Evolutionary conservation across 805 yeast genomes (phyloP).

Genomic region (Kluyveromyces aestuarii): DNA sequence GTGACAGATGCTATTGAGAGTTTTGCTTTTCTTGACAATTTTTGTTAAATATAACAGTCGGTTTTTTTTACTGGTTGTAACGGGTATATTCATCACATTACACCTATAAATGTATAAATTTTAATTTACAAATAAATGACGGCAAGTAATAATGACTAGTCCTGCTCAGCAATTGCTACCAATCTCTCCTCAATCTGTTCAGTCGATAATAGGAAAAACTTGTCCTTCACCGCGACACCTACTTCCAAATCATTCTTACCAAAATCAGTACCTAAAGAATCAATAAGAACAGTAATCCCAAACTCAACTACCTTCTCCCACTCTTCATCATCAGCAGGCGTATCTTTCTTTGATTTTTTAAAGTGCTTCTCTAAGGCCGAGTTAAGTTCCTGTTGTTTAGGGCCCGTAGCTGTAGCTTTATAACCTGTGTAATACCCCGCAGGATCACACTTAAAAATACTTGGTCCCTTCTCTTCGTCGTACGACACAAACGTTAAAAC

Average conservation of each 20-base stretch:
- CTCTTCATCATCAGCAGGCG: constrained; percentile 43
- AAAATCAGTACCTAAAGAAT: constrained; percentile 85
- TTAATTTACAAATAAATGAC: background rate
- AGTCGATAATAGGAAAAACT: constrained; percentile 62
- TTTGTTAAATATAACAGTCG: too few relatives aligned
- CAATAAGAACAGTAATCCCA: constrained; percentile 78
- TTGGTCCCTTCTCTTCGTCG: constrained; percentile 87
- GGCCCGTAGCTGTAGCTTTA: constrained; percentile 91
- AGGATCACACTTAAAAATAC: constrained; percentile 88
- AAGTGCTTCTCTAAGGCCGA: constrained; percentile 84
- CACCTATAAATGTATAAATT: constrained; percentile 5
- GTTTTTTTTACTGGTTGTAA: background rate
- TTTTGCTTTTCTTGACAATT: too few relatives aligned
- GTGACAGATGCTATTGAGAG: background rate
- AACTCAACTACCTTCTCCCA: constrained; percentile 87
- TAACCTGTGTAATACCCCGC: constrained; percentile 93
- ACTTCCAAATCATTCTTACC: constrained; percentile 89
- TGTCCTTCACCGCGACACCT: constrained; percentile 71
- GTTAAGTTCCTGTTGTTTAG: constrained; percentile 92
- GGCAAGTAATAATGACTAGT: constrained; percentile 33
- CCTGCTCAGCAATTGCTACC: constrained; percentile 93
- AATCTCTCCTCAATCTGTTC: constrained; percentile 94
- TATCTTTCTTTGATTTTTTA: constrained; percentile 49
- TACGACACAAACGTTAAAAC: constrained; percentile 80
- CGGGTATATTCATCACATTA: background rate